Percentiles rank a stretch among this genome's conserved stretches.
These are phyloP conservation scores for Tetratostichococcus sp. DNA, from an alignment of 139 green algal species.

Conservation along the genomic window DNA sequence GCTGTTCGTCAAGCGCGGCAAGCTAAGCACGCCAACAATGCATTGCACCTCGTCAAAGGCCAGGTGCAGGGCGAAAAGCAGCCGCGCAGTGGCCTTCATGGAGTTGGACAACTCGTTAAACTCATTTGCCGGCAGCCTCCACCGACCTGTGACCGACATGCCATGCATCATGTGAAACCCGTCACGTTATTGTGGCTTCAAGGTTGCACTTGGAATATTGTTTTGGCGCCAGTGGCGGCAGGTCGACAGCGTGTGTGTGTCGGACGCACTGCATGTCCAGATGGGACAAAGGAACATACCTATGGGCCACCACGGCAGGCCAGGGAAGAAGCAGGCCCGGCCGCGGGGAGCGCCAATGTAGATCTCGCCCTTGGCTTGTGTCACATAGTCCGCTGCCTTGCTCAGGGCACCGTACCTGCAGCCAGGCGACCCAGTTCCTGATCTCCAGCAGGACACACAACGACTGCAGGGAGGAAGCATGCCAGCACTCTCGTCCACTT, in stretches of 20 bases:
- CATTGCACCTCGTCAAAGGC: not conserved
- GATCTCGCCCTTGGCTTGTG: not conserved
- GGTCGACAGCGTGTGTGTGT: no score
- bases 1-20: no score
- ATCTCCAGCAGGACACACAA: no score
- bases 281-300: not conserved
- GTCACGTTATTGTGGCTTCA: no score
- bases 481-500: no score
- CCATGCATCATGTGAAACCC: no score
- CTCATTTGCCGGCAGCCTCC: not conserved
- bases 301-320: not conserved
- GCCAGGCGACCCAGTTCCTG: no score
- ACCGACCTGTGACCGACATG: not conserved
- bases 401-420: not conserved
- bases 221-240: no score
- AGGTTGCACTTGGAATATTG: no score
- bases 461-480: no score
- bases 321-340: not conserved
- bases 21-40: no score
- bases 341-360: not conserved
- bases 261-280: not conserved
- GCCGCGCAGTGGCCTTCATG: not conserved
- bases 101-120: not conserved
- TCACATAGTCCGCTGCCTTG: not conserved
- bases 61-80: not conserved